Percentiles rank a stretch among this genome's conserved stretches.
Conservation (phyloP, 1,284 basidiomycete species). For the Inonotus obliquus region DNA sequence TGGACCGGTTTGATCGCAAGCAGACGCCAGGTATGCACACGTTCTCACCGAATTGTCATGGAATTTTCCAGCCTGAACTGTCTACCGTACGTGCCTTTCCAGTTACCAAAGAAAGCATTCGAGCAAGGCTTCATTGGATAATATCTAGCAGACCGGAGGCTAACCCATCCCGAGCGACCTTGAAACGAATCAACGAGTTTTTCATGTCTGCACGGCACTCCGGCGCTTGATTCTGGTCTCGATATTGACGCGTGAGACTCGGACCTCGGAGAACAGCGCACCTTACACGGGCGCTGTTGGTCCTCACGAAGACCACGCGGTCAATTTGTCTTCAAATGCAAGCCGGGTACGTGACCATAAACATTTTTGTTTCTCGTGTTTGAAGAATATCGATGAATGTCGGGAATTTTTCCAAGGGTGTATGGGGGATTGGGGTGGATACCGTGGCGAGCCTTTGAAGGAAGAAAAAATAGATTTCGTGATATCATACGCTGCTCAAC, state of each 20-base stretch:
- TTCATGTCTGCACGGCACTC: conserved; percentile 42
- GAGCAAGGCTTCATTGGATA: conserved; percentile 76
- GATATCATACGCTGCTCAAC: neutral
- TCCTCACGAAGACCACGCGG: neutral
- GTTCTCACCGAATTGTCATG: neutral
- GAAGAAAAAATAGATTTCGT: neutral
- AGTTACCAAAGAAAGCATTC: conserved; percentile 54
- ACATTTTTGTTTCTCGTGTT: neutral
- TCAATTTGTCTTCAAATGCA: neutral
- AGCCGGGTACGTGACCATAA: neutral
- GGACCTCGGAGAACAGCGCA: no score
- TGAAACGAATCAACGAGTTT: conserved; percentile 78
- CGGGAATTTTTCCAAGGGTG: neutral
- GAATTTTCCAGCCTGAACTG: neutral
- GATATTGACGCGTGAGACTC: neutral
- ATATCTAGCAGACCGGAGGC: conserved; percentile 64
- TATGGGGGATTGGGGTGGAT: neutral
- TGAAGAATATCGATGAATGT: neutral
- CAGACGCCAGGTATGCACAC: neutral
- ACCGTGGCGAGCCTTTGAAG: neutral
- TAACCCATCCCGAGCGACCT: conserved; percentile 70
- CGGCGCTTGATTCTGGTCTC: no score
- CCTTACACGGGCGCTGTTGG: no score
- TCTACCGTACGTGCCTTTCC: neutral
- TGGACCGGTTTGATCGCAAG: conserved; percentile 17